phyloP scores from a whole-genome alignment of 2,329 filamentous ascomycete species.

The Aspergillus clavatus region DNA sequence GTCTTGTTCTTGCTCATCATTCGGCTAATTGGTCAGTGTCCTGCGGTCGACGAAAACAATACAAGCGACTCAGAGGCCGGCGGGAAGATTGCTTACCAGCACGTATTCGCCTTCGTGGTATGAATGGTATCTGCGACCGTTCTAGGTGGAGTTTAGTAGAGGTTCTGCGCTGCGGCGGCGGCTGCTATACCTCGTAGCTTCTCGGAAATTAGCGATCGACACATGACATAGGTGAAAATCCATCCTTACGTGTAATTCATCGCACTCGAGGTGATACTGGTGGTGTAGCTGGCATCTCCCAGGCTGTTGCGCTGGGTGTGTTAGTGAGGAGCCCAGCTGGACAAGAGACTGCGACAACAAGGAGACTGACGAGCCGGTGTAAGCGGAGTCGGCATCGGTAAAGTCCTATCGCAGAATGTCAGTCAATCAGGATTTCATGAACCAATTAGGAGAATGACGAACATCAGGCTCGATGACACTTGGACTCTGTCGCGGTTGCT shows the following conservation, averaged over 20 bases:
- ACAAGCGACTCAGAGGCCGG: not conserved
- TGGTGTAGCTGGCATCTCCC: slow-evolving; percentile 26
- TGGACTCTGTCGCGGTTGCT: slow-evolving; percentile 5
- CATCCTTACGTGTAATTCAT: slow-evolving; percentile 28
- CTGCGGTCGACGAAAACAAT: not conserved
- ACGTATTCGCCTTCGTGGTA: slow-evolving; percentile 30
- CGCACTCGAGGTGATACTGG: slow-evolving; percentile 28
- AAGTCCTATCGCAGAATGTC: slow-evolving; percentile 17
- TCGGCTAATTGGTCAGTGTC: slow-evolving; percentile 18
- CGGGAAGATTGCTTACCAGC: slow-evolving; percentile 17
- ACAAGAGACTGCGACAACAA: not conserved
- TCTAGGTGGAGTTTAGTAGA: slow-evolving; percentile 13
- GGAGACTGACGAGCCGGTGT: slow-evolving; percentile 23
- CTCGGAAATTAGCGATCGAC: slow-evolving; percentile 6
- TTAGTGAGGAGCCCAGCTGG: not conserved
- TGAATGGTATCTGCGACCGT: slow-evolving; percentile 31
- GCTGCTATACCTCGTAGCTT: slow-evolving; percentile 29
- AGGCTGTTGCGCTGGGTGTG: slow-evolving; percentile 17
- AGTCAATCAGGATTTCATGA: slow-evolving; percentile 1
- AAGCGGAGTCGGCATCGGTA: slow-evolving; percentile 24
- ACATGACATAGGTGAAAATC: not conserved
- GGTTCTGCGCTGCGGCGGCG: not conserved
- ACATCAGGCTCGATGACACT: slow-evolving; percentile 26
- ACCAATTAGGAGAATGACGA: slow-evolving; percentile 5
- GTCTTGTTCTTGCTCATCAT: slow-evolving; percentile 34